A percentile compares a stretch with the other conserved stretches of the same genome.
Evolutionary conservation across 148 eudicot genomes (phyloP).

Genomic region (Amaranthus hypochondriacus): DNA sequence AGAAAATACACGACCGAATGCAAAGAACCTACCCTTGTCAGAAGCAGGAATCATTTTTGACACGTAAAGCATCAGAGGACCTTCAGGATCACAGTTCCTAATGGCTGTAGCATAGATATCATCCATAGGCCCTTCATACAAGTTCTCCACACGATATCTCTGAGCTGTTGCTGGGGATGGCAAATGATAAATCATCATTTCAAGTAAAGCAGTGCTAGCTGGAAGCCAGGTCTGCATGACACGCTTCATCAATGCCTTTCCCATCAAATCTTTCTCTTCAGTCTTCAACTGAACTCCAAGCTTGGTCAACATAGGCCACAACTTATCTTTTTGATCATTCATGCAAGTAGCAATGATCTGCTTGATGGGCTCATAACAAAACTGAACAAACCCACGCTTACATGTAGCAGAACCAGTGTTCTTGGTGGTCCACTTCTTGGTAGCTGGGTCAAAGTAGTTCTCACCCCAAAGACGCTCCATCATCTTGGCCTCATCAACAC

Average conservation of each 20-base stretch:
- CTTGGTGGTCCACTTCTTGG: constrained; percentile 39
- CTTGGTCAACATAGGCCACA: constrained; percentile 59
- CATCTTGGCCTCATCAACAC: constrained; percentile 54
- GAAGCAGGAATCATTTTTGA: constrained; percentile 61
- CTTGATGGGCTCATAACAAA: constrained; percentile 44
- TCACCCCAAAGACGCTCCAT: constrained; percentile 73
- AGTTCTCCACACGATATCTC: constrained; percentile 45
- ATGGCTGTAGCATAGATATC: constrained; percentile 30
- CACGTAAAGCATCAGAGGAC: constrained; percentile 33
- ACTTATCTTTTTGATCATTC: constrained; percentile 46
- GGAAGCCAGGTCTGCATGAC: constrained; percentile 51
- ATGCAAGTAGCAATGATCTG: constrained; percentile 27
- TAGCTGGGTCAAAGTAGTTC: constrained; percentile 36
- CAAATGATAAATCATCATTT: constrained; percentile 76
- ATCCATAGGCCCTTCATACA: constrained; percentile 49
- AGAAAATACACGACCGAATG: constrained; percentile 68
- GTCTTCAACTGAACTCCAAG: constrained; percentile 36
- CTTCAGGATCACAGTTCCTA: constrained; percentile 24
- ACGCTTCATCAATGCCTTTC: constrained; percentile 44
- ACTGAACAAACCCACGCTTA: constrained; percentile 42
- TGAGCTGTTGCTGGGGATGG: constrained; percentile 67
- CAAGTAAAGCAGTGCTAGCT: constrained; percentile 60
- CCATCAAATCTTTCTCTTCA: constrained; percentile 60
- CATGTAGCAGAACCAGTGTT: constrained; percentile 30
- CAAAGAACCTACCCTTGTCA: constrained; percentile 70